Percentiles rank a stretch among this genome's conserved stretches.
Evolutionary conservation across 108 stramenopile genomes (phyloP).

Genomic region (Nitzschia sp.): DNA sequence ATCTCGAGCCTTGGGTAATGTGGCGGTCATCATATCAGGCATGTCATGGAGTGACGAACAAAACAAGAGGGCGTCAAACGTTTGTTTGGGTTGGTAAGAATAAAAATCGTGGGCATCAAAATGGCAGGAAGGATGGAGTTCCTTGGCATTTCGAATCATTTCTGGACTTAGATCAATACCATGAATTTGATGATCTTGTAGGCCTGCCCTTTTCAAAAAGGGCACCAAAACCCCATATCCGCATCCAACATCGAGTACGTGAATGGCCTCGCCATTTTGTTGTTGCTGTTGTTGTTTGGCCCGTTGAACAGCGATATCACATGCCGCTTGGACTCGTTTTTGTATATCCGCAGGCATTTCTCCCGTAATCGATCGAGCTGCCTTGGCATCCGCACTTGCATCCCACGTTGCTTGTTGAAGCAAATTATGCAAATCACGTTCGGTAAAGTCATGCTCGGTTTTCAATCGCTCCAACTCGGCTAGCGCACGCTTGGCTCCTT

Average conservation of each 20-base stretch:
- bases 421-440: constrained; percentile 59
- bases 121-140: constrained; percentile 40
- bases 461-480: constrained; percentile 42
- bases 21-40: constrained; percentile 45
- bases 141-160: constrained; percentile 72
- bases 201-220: constrained; percentile 49
- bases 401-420: constrained; percentile 75
- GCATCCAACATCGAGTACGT: constrained; percentile 70
- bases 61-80: constrained; percentile 65
- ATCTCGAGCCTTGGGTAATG: constrained; percentile 51
- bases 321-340: constrained; percentile 51
- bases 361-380: constrained; percentile 56
- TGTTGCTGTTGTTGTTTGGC: not conserved
- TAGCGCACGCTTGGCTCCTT: constrained; percentile 39
- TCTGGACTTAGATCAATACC: constrained; percentile 73
- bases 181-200: constrained; percentile 47
- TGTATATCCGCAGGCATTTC: constrained; percentile 57
- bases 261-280: not conserved
- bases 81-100: constrained; percentile 17
- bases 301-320: constrained; percentile 45
- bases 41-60: constrained; percentile 73
- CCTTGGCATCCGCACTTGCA: constrained; percentile 81
- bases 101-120: constrained; percentile 60
- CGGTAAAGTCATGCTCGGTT: constrained; percentile 34
- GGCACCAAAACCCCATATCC: constrained; percentile 70